Percentiles rank a stretch among this genome's conserved stretches.
Conservation (phyloP, 257 asterid genomes). For the Solanum medicagineum region DNA sequence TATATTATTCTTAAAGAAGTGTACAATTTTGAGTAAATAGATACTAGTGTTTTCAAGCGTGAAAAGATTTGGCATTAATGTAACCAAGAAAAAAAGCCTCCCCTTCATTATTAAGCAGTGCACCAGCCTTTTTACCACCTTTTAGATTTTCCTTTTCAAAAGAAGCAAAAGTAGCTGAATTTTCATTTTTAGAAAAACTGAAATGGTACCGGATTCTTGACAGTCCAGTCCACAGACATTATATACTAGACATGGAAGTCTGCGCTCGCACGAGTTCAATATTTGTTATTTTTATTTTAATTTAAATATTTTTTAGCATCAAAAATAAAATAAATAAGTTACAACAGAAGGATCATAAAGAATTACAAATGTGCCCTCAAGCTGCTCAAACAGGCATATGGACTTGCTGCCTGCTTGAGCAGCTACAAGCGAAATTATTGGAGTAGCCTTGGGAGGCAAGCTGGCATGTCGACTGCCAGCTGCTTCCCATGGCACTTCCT, state of each 20-base stretch:
- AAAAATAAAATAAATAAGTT: too few relatives aligned
- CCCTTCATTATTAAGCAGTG: not conserved
- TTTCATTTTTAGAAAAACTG: not conserved
- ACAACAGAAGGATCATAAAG: too few relatives aligned
- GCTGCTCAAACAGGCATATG: rapidly evolving
- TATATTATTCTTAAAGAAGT: not conserved
- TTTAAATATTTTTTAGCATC: too few relatives aligned
- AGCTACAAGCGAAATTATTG: too few relatives aligned
- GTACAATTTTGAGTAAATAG: not conserved
- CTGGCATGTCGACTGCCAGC: too few relatives aligned
- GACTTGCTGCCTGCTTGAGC: too few relatives aligned
- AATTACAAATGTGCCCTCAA: too few relatives aligned
- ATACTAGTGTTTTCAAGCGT: not conserved
- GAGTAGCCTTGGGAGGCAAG: too few relatives aligned
- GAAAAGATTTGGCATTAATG: not conserved
- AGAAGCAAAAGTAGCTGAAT: not conserved
- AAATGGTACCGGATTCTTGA: not conserved
- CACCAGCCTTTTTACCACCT: not conserved
- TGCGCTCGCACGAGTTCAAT: too few relatives aligned
- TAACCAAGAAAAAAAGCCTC: not conserved
- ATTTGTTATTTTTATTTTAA: too few relatives aligned
- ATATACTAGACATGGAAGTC: too few relatives aligned
- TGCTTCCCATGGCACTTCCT: too few relatives aligned
- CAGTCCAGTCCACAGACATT: not conserved
- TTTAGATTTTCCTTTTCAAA: not conserved